phyloP scores from a whole-genome alignment of 129 eudicot genomes.

The Chrysanthemum makinoi region DNA sequence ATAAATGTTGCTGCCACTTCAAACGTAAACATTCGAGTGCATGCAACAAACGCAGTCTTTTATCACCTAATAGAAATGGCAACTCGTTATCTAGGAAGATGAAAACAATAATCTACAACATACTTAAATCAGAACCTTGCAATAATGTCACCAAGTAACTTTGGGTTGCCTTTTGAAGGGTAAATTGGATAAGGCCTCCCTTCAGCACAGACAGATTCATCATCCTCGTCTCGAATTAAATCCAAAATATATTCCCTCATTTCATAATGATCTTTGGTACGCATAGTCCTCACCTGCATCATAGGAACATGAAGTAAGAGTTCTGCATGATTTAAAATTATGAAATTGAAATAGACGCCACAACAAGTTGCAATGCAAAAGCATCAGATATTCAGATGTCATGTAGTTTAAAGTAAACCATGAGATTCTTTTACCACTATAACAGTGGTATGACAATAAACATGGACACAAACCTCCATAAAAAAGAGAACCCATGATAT shows the following conservation, averaged over 20 bases:
- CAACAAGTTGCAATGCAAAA: background rate
- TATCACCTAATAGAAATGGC: background rate
- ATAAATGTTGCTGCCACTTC: background rate
- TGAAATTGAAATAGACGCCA: background rate
- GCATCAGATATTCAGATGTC: background rate
- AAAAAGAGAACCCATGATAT: constrained; percentile 9
- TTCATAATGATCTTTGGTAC: constrained; percentile 74
- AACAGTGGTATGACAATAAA: constrained; percentile 19
- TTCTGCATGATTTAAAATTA: background rate
- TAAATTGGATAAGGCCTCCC: constrained; percentile 88
- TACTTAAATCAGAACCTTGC: constrained; percentile 53
- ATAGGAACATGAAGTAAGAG: constrained; percentile 18
- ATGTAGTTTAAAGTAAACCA: background rate
- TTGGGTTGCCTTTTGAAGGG: constrained; percentile 86
- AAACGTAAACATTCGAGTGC: background rate
- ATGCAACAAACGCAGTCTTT: background rate
- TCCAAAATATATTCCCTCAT: constrained; percentile 83
- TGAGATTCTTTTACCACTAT: background rate
- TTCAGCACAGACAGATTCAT: constrained; percentile 49
- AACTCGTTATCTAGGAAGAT: background rate
- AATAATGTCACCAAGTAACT: constrained; percentile 55
- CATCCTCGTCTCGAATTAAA: constrained; percentile 54
- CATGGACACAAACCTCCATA: constrained; percentile 3
- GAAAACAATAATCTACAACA: background rate
- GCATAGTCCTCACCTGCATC: constrained; percentile 67